These are phyloP conservation scores for Fraxinus velutina DNA, from an alignment of 305 asterid species.

Conservation along the genomic window DNA sequence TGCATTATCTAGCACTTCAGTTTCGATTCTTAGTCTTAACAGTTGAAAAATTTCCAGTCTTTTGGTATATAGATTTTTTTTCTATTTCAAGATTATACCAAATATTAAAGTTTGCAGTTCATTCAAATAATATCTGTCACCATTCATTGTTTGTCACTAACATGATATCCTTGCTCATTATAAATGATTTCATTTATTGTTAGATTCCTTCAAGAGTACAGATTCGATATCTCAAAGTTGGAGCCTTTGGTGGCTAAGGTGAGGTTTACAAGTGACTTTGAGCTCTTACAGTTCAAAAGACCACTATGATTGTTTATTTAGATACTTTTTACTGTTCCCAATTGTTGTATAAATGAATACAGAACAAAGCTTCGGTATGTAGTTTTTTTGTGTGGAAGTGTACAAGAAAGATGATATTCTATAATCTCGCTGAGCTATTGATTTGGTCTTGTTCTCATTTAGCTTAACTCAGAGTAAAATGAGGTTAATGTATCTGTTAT, in stretches of 20 bases:
- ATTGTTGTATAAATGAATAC: neutral
- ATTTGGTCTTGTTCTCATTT: neutral
- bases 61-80: neutral
- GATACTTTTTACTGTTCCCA: neutral
- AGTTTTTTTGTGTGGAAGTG: neutral
- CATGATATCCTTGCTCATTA: neutral
- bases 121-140: neutral
- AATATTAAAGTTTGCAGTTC: neutral
- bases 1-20: neutral
- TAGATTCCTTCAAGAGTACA: slow-evolving; percentile 74
- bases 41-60: neutral
- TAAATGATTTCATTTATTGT: slow-evolving; percentile 7
- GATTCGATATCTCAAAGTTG: slow-evolving; percentile 78
- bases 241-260: slow-evolving; percentile 97
- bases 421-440: neutral
- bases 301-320: neutral
- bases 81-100: neutral
- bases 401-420: neutral
- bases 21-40: neutral
- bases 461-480: neutral
- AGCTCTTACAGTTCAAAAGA: slow-evolving; percentile 3
- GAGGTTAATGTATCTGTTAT: neutral
- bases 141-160: neutral
- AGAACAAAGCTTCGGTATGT: neutral
- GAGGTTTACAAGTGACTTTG: slow-evolving; percentile 20